A percentile compares a stretch with the other conserved stretches of the same genome.
These are phyloP conservation scores for Hymenoscyphus fraxineus DNA, from an alignment of 2,329 filamentous ascomycete genomes.

Conservation along the genomic window DNA sequence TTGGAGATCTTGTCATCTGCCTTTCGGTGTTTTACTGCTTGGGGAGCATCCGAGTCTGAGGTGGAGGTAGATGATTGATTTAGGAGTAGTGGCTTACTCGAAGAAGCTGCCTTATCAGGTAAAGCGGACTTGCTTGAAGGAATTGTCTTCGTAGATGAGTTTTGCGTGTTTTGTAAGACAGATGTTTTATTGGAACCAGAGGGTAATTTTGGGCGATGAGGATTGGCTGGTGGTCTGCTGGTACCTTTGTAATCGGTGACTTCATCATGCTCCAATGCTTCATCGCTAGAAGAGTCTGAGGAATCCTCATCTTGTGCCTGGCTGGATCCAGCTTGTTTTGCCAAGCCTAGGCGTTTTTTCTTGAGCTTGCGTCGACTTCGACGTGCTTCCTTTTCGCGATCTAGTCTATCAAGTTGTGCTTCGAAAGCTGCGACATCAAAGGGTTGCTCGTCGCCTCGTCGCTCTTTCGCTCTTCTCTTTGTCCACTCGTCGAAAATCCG, in stretches of 20 bases:
- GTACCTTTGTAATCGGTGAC: neutral
- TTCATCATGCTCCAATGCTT: constrained; percentile 16
- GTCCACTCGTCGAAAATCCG: constrained; percentile 37
- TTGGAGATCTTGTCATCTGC: neutral
- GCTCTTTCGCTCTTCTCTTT: constrained; percentile 26
- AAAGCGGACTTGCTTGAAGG: neutral
- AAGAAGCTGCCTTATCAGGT: neutral
- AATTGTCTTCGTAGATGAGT: neutral
- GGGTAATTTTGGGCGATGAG: neutral
- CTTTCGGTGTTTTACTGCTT: neutral
- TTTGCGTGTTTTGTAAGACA: neutral
- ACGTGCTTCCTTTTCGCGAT: constrained; percentile 21
- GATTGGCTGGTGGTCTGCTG: neutral
- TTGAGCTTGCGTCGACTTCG: constrained; percentile 23
- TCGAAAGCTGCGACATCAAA: constrained; percentile 28
- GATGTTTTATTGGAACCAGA: neutral
- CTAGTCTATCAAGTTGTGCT: constrained; percentile 5
- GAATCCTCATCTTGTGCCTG: constrained; percentile 23
- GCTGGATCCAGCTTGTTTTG: constrained; percentile 15
- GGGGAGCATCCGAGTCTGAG: neutral
- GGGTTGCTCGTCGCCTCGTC: constrained; percentile 16
- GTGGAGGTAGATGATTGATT: neutral
- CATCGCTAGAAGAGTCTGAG: constrained; percentile 30
- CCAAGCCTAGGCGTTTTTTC: constrained; percentile 16
- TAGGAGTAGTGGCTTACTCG: neutral